Percentiles rank a stretch among this genome's conserved stretches.
phyloP scores from a whole-genome alignment of 257 asterid genomes.

The Solanum arcanum region DNA sequence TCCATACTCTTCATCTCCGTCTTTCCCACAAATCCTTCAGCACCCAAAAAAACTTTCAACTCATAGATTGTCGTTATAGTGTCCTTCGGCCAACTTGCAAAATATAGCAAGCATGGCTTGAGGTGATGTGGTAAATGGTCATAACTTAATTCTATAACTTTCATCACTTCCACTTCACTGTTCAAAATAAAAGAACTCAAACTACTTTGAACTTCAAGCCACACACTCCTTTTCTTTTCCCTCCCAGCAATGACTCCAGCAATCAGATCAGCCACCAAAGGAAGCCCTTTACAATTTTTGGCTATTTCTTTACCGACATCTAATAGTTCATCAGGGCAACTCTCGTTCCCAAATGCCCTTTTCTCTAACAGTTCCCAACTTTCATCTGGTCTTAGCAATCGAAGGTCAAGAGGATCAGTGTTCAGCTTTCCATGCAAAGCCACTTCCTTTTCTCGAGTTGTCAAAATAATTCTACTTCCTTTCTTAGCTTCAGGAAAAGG shows the following conservation, averaged over 20 bases:
- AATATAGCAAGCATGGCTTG: slow-evolving; percentile 14
- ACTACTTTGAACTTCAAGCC: neutral
- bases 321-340: slow-evolving; percentile 4
- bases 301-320: slow-evolving; percentile 7
- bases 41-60: slow-evolving; percentile 3
- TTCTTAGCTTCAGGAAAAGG: neutral
- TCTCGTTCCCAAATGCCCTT: neutral
- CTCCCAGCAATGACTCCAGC: slow-evolving; percentile 6
- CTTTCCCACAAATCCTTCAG: slow-evolving; percentile 13
- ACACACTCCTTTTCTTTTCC: neutral
- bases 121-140: slow-evolving; percentile 2
- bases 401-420: neutral
- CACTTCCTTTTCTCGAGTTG: neutral
- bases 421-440: neutral
- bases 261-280: slow-evolving; percentile 10
- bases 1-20: neutral
- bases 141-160: slow-evolving; percentile 11
- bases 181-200: neutral
- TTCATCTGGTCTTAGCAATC: neutral
- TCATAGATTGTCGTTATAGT: neutral
- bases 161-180: neutral
- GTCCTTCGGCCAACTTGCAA: neutral
- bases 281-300: slow-evolving; percentile 7
- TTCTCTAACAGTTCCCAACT: slow-evolving; percentile 10
- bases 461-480: neutral